These are phyloP conservation scores for Mortierella sp. DNA, from an alignment of 371 early-diverging fungal genomes.

Conservation along the genomic window DNA sequence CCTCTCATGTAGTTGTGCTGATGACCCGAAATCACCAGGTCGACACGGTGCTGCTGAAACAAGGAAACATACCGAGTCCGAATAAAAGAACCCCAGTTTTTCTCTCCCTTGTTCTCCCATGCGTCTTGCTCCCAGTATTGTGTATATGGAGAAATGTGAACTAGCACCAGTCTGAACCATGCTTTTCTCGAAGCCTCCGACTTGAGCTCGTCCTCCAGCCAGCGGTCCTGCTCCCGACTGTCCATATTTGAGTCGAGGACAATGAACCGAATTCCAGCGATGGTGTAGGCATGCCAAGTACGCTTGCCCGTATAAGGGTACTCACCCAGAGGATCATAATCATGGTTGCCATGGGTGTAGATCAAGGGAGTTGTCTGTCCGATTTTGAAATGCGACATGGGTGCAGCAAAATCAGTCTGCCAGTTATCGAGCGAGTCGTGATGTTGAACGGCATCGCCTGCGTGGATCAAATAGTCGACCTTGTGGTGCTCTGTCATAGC, in stretches of 20 bases:
- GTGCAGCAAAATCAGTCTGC: constrained; percentile 80
- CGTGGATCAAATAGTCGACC: constrained; percentile 69
- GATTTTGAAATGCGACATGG: constrained; percentile 67
- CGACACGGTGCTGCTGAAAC: constrained; percentile 74
- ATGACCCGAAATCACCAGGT: constrained; percentile 84
- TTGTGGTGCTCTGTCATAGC: constrained; percentile 57
- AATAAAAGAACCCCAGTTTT: constrained; percentile 79
- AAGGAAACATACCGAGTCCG: constrained; percentile 74
- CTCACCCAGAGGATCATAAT: constrained; percentile 63
- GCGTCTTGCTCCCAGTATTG: constrained; percentile 84
- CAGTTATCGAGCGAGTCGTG: constrained; percentile 70
- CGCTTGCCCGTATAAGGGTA: constrained; percentile 62
- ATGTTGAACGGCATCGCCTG: constrained; percentile 76
- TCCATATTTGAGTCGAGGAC: constrained; percentile 80
- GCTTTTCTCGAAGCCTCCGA: constrained; percentile 66
- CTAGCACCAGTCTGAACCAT: constrained; percentile 73
- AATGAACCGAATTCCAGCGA: constrained; percentile 73
- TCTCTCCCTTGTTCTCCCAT: constrained; percentile 74
- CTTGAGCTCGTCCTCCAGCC: constrained; percentile 69
- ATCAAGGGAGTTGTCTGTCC: constrained; percentile 72
- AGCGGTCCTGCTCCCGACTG: constrained; percentile 67
- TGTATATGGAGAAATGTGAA: constrained; percentile 84
- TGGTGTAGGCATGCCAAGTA: constrained; percentile 73
- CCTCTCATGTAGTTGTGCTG: constrained; percentile 85
- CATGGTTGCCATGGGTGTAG: constrained; percentile 85